Evolutionary conservation across 2,329 filamentous ascomycete genomes (phyloP), one percentile per base, ranked within the genome.

Genomic region (Aspergillus nomiae): DNA sequence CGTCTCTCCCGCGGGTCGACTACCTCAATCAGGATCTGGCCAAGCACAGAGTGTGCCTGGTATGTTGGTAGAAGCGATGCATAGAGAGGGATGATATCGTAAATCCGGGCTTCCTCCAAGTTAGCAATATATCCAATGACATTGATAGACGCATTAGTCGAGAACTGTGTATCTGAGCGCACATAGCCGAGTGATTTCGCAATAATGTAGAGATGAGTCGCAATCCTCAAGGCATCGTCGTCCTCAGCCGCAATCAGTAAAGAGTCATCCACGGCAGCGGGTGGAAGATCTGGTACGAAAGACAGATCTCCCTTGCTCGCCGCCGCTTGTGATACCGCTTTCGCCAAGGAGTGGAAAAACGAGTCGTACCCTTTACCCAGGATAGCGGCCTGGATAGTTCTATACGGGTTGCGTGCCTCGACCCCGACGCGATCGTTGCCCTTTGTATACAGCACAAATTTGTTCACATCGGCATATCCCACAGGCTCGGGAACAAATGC

Each of bases 11-110:
- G 82, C 9, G 82, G 78, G 50, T 91, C 86, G 32, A 85, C 84
- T 60, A 97, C 85, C 53, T 91, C 87, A 56, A 93, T 89, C 60
- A 97, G 81, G 61, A 96, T 90, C 58, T 87, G 86, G 62, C 90
- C 92, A 56, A 99, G 84, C 19, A 90, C 89, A 60, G 88, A 85
- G 69, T 92, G 89, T 65, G 86, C 85, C 65, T 90, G 85, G 14
- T 87, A 81, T 8, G 83, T 80, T 11, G 87, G 84, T 14, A 99
- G 83, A 70, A 92, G 89, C 10, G 92, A 92, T 65, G 92, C 94
- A 76, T 99, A 99, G 0, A 96, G 82, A 0, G 95, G 94, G 60
- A 97, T 90, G 48, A 95, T 80, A 65, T 94, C 89, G 63, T 90
- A 87, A 60, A 95, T 87, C 38, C 88, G 87, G 19, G 87, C 86